Evolutionary conservation across 768 basidiomycete species (phyloP), one percentile per base, ranked within the genome.

Genomic region (Leccinellum rugosiceps): DNA sequence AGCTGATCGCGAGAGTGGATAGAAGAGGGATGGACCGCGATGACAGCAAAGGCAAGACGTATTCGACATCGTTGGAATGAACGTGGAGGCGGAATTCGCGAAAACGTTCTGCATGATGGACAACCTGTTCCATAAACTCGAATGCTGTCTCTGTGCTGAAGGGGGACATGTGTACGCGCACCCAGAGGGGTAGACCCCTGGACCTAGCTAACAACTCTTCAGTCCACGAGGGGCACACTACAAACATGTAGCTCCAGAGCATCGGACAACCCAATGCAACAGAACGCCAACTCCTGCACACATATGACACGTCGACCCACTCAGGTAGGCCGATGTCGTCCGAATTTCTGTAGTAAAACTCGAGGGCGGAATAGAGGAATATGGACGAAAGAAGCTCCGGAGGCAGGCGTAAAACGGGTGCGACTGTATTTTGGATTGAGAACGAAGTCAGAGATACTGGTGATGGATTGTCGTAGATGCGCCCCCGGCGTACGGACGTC

Each of bases 241-340:
- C 17, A 25, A 54, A 56, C 55, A 56, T n/a, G 28, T 54, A 49
- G 26, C 28, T 23, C 55, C 55, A 56, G 28, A 56, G 52, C 5
- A 17, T 31, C 15, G 52, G 52, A 31, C 14, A 41, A 14, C 28
- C 21, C 9, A 55, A 55, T 17, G 35, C 55, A 21, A 54, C 28
- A 1, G 11, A 41, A 55, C 52, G 55, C 55, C 55, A 54, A 25
- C 2, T 3, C 28, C 52, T 54, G 52, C 55, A 56, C 10, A 55
- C 28, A 14, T 55, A 9, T 10, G 55, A 31, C 17, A 56, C 55
- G 17, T n/a, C 31, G 17, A 43, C 38, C 52, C 52, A 56, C 17
- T 8, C 7, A 13, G 52, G 52, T 13, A 56, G 25, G 17, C 52
- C 38, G 10, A 8, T 17, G 28, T 55, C 21, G 6, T 21, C 6